Evolutionary conservation across 2,329 filamentous ascomycete species (phyloP).

Genomic region (Cytospora leucostoma): DNA sequence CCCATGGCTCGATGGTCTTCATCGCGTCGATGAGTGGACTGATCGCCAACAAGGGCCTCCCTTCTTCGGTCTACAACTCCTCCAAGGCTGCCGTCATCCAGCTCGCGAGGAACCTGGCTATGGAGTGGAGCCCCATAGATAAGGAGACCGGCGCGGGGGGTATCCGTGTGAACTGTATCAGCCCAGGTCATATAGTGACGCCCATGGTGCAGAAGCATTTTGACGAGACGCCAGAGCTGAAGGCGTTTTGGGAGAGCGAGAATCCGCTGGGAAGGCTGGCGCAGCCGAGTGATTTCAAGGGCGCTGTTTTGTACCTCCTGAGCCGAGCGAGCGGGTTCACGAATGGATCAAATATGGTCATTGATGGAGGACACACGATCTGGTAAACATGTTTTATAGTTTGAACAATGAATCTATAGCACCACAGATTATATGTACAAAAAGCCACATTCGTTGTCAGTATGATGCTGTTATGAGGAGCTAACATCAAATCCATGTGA

Average conservation of each 20-base stretch:
- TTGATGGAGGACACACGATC: constrained; percentile 59
- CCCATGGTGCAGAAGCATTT: constrained; percentile 75
- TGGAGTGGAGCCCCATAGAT: constrained; percentile 58
- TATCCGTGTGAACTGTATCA: constrained; percentile 70
- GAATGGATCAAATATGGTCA: constrained; percentile 57
- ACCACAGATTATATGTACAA: too few relatives aligned
- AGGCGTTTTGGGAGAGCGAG: constrained; percentile 65
- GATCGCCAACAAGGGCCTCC: constrained; percentile 59
- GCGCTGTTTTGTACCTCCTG: constrained; percentile 61
- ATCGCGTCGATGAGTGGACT: constrained; percentile 59
- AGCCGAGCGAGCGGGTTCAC: constrained; percentile 65
- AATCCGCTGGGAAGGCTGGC: constrained; percentile 71
- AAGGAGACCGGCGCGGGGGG: constrained; percentile 46
- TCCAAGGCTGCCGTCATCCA: constrained; percentile 67
- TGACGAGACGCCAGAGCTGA: constrained; percentile 63
- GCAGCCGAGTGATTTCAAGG: constrained; percentile 59
- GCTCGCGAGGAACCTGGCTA: constrained; percentile 61
- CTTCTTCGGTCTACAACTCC: constrained; percentile 68
- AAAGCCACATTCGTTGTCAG: too few relatives aligned
- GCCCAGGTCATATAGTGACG: constrained; percentile 67
- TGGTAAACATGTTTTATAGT: constrained; percentile 42
- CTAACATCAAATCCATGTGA: too few relatives aligned
- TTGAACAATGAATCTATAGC: too few relatives aligned
- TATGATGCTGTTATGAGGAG: too few relatives aligned
- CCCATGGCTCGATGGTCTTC: constrained; percentile 56